Percentiles rank a stretch among this genome's conserved stretches.
Conservation (phyloP, 2,329 filamentous ascomycete species). For the Paecilomyces niveus region DNA sequence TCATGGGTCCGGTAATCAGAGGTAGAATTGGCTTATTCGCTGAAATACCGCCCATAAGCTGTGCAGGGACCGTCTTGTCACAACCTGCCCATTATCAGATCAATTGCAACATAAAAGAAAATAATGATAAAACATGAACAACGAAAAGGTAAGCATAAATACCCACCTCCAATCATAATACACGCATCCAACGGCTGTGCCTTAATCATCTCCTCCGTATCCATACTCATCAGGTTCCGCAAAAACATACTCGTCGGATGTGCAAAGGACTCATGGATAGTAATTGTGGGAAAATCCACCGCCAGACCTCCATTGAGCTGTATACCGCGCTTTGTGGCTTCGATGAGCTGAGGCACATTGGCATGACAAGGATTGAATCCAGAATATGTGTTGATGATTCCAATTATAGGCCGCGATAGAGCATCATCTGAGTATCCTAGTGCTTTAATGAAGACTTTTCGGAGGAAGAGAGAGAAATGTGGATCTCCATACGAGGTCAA, state of each 20-base stretch:
- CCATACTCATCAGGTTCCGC: conserved; percentile 70
- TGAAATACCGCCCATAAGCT: conserved; percentile 68
- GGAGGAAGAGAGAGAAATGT: conserved; percentile 67
- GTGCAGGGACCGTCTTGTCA: conserved; percentile 67
- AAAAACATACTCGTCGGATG: conserved; percentile 69
- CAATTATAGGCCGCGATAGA: conserved; percentile 63
- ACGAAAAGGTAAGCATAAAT: not conserved
- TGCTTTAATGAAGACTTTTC: conserved; percentile 72
- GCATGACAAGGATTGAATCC: conserved; percentile 69
- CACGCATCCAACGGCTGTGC: conserved; percentile 65
- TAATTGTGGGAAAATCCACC: conserved; percentile 68
- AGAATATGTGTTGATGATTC: conserved; percentile 66
- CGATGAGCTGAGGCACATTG: conserved; percentile 64
- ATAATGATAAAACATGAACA: not conserved
- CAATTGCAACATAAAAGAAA: not conserved
- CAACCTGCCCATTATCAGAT: conserved; percentile 45
- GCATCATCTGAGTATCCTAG: conserved; percentile 67
- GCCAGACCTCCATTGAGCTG: conserved; percentile 61
- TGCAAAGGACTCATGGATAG: conserved; percentile 62
- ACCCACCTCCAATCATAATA: conserved; percentile 58
- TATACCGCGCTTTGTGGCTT: conserved; percentile 62
- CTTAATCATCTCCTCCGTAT: conserved; percentile 70
- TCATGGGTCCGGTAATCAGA: conserved; percentile 66
- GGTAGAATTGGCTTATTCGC: conserved; percentile 66
- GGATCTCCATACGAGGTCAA: conserved; percentile 65